Evolutionary conservation across 2,329 filamentous ascomycete species (phyloP), one percentile per base, ranked within the genome.

Genomic region (Harringtonia lauricola): DNA sequence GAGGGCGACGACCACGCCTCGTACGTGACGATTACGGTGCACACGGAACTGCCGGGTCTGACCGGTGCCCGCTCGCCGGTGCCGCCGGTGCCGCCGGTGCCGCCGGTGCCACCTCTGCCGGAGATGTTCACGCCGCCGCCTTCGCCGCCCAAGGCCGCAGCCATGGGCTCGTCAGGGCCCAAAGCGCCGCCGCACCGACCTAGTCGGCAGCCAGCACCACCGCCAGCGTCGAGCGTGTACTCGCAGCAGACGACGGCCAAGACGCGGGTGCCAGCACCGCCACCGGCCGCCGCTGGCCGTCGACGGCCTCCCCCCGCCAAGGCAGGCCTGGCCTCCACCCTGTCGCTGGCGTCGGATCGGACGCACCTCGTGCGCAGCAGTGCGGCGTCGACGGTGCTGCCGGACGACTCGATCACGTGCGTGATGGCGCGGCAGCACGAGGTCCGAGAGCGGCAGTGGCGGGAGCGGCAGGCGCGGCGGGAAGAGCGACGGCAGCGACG

Each of bases 341-440:
- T n/a, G n/a, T n/a, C n/a, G n/a, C 24, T 26, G 7, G 24, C 24
- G 24, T 26, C 24, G 6, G 24, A 17, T 3, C 28, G 9, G 28
- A 15, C 18, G 13, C 13, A 8, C 21, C 29, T n/a, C 21, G 15
- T 8, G 7, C 36, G 12, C 22, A 14, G 18, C 9, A 15, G n/a
- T 10, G 15, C 14, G 14, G 22, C 22, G 13, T 36, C 28, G 24
- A 35, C 48, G 29, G 31, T 52, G 19, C 4, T 26, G 19, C 51
- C 51, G n/a, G 39, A 47, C 19, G 51, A 52, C 43, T 51, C 49
- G 5, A 48, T 52, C 39, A 50, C 46, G 39, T 35, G 37, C 26
- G 40, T 49, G 4, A 22, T 47, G 10, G 28, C 15, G 8, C 35
- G 41, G 12, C 39, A 21, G 14, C 19, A 24, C 8, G 28, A 24